Evolutionary conservation across 371 early-diverging fungal species (phyloP).

Genomic region (Capillidium rhysosporum): DNA sequence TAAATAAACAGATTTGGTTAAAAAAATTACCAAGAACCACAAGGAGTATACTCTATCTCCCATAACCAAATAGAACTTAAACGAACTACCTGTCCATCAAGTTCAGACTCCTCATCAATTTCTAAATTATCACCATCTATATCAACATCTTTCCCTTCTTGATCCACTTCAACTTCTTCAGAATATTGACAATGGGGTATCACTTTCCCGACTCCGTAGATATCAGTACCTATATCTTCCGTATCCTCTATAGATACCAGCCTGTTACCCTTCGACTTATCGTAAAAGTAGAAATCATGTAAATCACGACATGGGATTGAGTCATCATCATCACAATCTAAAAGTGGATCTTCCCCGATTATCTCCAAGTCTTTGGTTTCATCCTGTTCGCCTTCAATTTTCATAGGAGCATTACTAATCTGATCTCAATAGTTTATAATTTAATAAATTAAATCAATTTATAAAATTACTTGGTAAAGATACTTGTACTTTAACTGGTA

Average conservation of each 20-base stretch:
- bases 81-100: slow-evolving; percentile 9
- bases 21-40: slow-evolving; percentile 10
- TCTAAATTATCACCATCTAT: slow-evolving; percentile 10
- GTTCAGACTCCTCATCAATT: neutral
- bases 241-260: slow-evolving; percentile 15
- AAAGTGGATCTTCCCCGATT: slow-evolving; percentile 18
- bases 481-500: no score
- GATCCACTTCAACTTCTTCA: slow-evolving; percentile 12
- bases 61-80: slow-evolving; percentile 20
- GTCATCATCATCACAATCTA: slow-evolving; percentile 11
- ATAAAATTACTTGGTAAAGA: no score
- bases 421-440: no score
- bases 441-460: no score
- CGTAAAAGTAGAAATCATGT: slow-evolving; percentile 20
- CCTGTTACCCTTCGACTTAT: slow-evolving; percentile 13
- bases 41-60: slow-evolving; percentile 14
- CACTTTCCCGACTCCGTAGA: slow-evolving; percentile 16
- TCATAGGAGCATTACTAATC: neutral
- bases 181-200: slow-evolving; percentile 11
- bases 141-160: slow-evolving; percentile 14
- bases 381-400: slow-evolving; percentile 11
- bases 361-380: slow-evolving; percentile 20
- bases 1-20: neutral
- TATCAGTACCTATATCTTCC: slow-evolving; percentile 16
- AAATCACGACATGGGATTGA: slow-evolving; percentile 18